A percentile compares a stretch with the other conserved stretches of the same genome.
These are phyloP conservation scores for Waltergamsia citrina DNA, from an alignment of 2,329 filamentous ascomycete genomes.

Conservation along the genomic window DNA sequence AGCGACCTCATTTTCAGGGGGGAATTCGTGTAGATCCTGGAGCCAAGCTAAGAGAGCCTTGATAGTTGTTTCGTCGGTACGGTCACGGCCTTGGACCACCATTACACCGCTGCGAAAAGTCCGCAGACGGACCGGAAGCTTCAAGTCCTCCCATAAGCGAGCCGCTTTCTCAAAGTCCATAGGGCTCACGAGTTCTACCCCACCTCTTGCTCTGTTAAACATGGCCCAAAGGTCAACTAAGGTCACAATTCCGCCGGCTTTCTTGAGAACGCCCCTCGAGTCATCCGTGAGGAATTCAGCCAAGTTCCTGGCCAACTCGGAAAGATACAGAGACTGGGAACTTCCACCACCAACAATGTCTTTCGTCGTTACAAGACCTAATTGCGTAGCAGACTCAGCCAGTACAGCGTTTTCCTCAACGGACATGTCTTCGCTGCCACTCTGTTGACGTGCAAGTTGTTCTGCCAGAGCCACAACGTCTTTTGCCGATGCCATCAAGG, in stretches of 20 bases:
- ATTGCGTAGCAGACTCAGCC: conserved; percentile 66
- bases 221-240: conserved; percentile 88
- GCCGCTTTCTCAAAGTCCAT: conserved; percentile 87
- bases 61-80: conserved; percentile 86
- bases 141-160: conserved; percentile 77
- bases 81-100: conserved; percentile 80
- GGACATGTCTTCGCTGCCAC: conserved; percentile 48
- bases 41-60: conserved; percentile 70
- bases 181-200: conserved; percentile 89
- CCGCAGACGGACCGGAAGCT: conserved; percentile 75
- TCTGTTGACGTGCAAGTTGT: conserved; percentile 64
- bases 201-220: conserved; percentile 87
- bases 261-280: conserved; percentile 63
- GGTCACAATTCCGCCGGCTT: conserved; percentile 79
- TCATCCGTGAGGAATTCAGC: conserved; percentile 89
- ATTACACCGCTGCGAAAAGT: conserved; percentile 91
- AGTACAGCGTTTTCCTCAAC: conserved; percentile 66
- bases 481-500: conserved; percentile 94
- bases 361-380: conserved; percentile 88
- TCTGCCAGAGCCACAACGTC: conserved; percentile 92
- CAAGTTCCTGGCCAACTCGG: conserved; percentile 73
- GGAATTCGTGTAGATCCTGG: conserved; percentile 56
- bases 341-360: conserved; percentile 77
- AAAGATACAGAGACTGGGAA: conserved; percentile 78
- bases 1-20: conserved; percentile 51